These are phyloP conservation scores for Boletus subparvulus DNA, from an alignment of 768 basidiomycete species.

Conservation along the genomic window DNA sequence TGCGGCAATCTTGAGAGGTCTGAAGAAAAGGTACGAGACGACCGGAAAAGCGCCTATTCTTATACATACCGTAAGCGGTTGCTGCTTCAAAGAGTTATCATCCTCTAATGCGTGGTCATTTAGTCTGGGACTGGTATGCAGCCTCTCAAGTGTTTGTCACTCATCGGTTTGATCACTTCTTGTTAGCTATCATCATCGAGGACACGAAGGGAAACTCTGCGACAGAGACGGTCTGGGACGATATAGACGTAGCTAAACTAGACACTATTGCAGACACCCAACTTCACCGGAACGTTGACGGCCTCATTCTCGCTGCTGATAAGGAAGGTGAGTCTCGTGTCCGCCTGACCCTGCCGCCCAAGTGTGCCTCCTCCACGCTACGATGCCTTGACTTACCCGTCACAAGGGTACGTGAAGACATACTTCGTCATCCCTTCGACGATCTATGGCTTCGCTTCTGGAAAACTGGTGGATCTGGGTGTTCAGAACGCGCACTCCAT, in stretches of 20 bases:
- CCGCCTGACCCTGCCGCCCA: background rate
- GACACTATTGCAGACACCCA: slow-evolving; percentile 45
- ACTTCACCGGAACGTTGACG: slow-evolving; percentile 52
- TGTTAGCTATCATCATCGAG: slow-evolving; percentile 44
- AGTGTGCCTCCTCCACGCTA: too few relatives aligned
- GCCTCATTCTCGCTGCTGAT: slow-evolving; percentile 46
- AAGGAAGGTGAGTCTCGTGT: slow-evolving; percentile 38
- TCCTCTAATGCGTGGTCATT: background rate
- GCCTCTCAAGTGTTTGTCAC: background rate
- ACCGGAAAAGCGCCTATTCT: slow-evolving; percentile 46
- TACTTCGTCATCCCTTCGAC: slow-evolving; percentile 55
- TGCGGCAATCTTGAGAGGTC: slow-evolving; percentile 49
- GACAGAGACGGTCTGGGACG: slow-evolving; percentile 45
- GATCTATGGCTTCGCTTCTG: slow-evolving; percentile 57
- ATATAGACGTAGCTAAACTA: slow-evolving; percentile 46
- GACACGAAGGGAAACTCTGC: slow-evolving; percentile 42
- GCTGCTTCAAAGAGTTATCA: background rate
- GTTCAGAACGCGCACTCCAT: slow-evolving; percentile 50
- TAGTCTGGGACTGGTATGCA: slow-evolving; percentile 52
- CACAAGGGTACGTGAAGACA: slow-evolving; percentile 20
- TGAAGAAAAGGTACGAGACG: slow-evolving; percentile 44
- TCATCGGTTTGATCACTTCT: background rate
- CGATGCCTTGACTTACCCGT: background rate
- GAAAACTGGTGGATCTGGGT: slow-evolving; percentile 45
- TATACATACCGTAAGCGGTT: slow-evolving; percentile 58